A percentile compares a stretch with the other conserved stretches of the same genome.
These are phyloP conservation scores for Nakaseomyces kungkrabaensis DNA, from an alignment of 1,139 yeast genomes.

Conservation along the genomic window DNA sequence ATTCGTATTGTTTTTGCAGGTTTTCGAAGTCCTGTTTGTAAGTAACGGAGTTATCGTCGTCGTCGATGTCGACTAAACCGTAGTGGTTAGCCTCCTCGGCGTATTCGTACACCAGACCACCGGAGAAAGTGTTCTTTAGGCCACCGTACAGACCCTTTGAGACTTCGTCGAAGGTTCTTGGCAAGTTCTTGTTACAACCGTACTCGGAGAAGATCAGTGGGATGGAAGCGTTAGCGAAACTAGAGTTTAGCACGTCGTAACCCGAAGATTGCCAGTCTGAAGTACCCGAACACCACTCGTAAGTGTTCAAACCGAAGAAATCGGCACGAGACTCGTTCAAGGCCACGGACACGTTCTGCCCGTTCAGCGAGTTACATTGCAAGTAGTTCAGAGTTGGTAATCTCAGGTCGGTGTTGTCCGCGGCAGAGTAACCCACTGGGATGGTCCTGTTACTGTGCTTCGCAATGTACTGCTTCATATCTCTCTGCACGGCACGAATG, in stretches of 20 bases:
- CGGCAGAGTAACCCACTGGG: slow-evolving; percentile 92
- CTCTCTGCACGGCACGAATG: slow-evolving; percentile 86
- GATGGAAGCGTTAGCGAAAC: slow-evolving; percentile 49
- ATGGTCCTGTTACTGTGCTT: slow-evolving; percentile 59
- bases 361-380: slow-evolving; percentile 52
- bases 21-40: slow-evolving; percentile 47
- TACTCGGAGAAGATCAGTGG: slow-evolving; percentile 85
- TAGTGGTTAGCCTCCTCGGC: slow-evolving; percentile 59
- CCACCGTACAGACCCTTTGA: slow-evolving; percentile 48
- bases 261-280: slow-evolving; percentile 61
- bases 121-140: slow-evolving; percentile 49
- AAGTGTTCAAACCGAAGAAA: slow-evolving; percentile 85
- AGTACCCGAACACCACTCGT: slow-evolving; percentile 82
- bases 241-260: slow-evolving; percentile 49
- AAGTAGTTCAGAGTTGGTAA: slow-evolving; percentile 71
- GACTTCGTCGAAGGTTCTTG: slow-evolving; percentile 65
- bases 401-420: slow-evolving; percentile 67
- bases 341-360: slow-evolving; percentile 32
- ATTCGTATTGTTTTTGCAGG: slow-evolving; percentile 40
- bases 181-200: slow-evolving; percentile 55
- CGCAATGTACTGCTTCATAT: slow-evolving; percentile 71
- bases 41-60: slow-evolving; percentile 33
- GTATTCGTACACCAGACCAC: slow-evolving; percentile 73
- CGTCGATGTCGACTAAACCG: slow-evolving; percentile 53
- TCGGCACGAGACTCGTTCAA: slow-evolving; percentile 61